Evolutionary conservation across 768 basidiomycete genomes (phyloP).

Genomic region (Sutorius australiensis): DNA sequence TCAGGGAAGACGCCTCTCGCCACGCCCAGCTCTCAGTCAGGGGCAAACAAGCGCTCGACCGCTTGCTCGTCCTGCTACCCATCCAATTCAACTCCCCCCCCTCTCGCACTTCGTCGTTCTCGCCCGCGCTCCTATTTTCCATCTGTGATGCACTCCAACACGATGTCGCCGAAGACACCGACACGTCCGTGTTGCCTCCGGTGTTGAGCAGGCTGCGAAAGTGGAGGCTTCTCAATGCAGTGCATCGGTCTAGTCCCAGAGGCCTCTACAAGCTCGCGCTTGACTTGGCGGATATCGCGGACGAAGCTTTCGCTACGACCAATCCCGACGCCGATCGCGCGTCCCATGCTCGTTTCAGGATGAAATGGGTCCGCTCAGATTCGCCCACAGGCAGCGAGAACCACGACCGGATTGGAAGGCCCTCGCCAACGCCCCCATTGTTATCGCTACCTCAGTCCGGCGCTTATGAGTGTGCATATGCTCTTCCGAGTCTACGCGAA

Average conservation of each 20-base stretch:
- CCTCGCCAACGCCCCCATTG: neutral
- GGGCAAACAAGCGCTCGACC: slow-evolving; percentile 8
- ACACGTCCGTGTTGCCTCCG: slow-evolving; percentile 15
- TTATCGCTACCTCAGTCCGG: slow-evolving; percentile 3
- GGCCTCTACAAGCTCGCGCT: slow-evolving; percentile 18
- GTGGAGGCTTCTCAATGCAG: slow-evolving; percentile 24
- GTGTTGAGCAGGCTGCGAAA: slow-evolving; percentile 22
- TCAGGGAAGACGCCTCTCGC: neutral
- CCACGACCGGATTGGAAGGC: neutral
- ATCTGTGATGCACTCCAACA: slow-evolving; percentile 19
- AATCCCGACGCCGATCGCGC: neutral
- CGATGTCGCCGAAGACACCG: neutral
- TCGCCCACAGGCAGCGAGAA: neutral
- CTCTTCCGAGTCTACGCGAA: neutral
- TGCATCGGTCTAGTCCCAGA: slow-evolving; percentile 9
- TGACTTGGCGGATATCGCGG: slow-evolving; percentile 15
- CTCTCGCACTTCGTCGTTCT: neutral
- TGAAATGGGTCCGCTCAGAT: slow-evolving; percentile 18
- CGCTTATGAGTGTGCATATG: neutral
- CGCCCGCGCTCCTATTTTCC: slow-evolving; percentile 21
- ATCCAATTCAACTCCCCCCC: slow-evolving; percentile 5
- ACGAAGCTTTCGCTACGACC: neutral
- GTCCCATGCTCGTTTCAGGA: slow-evolving; percentile 6
- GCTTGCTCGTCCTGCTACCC: slow-evolving; percentile 15
- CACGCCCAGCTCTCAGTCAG: slow-evolving; percentile 6